Evolutionary conservation across 148 eudicot genomes (phyloP), one percentile per base, ranked within the genome.

Genomic region (Spergularia marina): DNA sequence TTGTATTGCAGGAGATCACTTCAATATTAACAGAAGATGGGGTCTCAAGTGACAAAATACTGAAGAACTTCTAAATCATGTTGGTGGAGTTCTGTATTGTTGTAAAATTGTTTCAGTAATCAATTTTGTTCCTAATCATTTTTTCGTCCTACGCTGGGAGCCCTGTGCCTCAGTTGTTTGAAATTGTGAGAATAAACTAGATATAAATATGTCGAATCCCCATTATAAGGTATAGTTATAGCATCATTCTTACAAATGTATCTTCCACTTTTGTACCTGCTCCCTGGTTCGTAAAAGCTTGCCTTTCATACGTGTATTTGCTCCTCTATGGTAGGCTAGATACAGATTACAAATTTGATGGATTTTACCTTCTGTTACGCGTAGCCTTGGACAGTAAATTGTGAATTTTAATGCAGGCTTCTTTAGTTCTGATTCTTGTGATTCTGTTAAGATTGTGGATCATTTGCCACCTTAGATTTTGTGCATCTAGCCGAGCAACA

Each of bases 11-110:
- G 98, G 98, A 94, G 72, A 85, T 94, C 58, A 85, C 91, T 65
- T 87, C 97, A 58, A 81, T 87, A 59, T 85, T 94, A 77, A 88
- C 85, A 54, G 87, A 83, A 68, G 88, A 86, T 75, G 98, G 98
- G 55, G 90, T 94, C 36, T 83, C 88, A 20, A 73, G 36, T 51
- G 89, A 90, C 74, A 94, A 84, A 76, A 91, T 94, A 86, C 83
- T 94, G 72, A 94, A 88, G 82, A 94, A 91, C 82, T 85, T 94
- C 82, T 94, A 81, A 51, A 51, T 65, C 59, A 21, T 5, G 47
- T 53, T 10, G 47, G 39, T 49, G 69, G 36, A 67, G 62, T 20
- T 58, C 18, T 34, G 17, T 21, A 39, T 67, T 67, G 73, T 71
- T 80, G 83, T 80, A 80, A 71, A 56, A 65, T 71, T 63, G 51